Evolutionary conservation across 257 asterid genomes (phyloP).

Genomic region (Solanum pinnatisectum): DNA sequence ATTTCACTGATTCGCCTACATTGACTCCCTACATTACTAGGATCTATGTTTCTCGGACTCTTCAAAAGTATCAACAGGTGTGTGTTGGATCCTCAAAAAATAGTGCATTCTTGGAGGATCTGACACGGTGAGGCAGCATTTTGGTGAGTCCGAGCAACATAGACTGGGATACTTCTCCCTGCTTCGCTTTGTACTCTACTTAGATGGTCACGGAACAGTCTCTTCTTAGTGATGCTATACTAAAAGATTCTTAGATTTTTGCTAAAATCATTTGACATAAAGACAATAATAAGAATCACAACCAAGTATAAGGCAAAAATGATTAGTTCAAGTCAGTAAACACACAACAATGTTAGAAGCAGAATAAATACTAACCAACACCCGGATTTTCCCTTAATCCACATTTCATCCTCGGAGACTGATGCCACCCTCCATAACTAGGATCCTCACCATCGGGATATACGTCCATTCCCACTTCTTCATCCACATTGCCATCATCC

Average conservation of each 20-base stretch:
- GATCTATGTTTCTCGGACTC: neutral
- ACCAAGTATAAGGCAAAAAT: neutral
- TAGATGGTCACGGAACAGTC: neutral
- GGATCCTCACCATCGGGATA: conserved; percentile 44
- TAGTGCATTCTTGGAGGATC: neutral
- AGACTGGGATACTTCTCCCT: neutral
- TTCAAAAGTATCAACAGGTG: neutral
- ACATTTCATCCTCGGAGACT: conserved; percentile 42
- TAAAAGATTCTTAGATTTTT: neutral
- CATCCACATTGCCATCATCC: conserved; percentile 31
- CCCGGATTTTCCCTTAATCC: conserved; percentile 86
- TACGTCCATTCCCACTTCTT: conserved; percentile 20
- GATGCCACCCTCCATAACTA: conserved; percentile 47
- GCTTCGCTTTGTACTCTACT: neutral
- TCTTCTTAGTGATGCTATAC: neutral
- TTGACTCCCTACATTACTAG: neutral
- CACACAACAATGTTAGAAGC: neutral
- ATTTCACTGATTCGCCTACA: neutral
- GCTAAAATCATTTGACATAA: neutral
- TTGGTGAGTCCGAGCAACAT: neutral
- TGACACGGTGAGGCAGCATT: neutral
- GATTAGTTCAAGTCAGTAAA: neutral
- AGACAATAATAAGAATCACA: neutral
- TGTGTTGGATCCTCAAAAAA: neutral
- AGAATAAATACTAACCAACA: conserved; percentile 41